Evolutionary conservation across 768 basidiomycete genomes (phyloP), one percentile per base, ranked within the genome.

Genomic region (Terana coerulea): DNA sequence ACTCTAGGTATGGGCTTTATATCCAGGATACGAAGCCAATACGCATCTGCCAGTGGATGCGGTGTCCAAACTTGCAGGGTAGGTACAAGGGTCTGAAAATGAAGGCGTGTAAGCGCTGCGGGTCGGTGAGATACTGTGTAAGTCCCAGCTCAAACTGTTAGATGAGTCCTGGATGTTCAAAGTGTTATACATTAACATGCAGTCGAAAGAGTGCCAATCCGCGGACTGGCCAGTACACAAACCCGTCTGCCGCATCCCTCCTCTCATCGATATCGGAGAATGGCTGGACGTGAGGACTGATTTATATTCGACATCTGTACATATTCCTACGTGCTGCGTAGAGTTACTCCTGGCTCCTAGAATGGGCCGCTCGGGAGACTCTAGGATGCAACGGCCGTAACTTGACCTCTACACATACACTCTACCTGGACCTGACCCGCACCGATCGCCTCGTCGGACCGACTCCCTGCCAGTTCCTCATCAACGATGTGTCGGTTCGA

Each of bases 381-480:
- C 43, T 44, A 3, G 22, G 43, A 22, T n/a, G 3, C 17, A 3
- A 11, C 12, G 14, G 29, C 14, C 5, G 9, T 12, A 29, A 44
- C 26, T 19, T 11, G 26, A 44, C 43, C 3, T 8, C 17, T 12
- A 28, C 25, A 26, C 29, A 30, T 17, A 29, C 28, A 29, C 43
- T 44, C 28, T 5, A 29, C 26, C 1, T 44, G 15, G 26, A 29
- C 26, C 12, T 44, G 26, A 44, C 28, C 15, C 43, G 43, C 3
- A 44, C 43, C 22, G 43, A 44, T 30, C 43, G 43, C 10, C 43
- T 44, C 43, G 43, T 44, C 12, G 26, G 15, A 17, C 28, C 43
- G 12, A 44, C 43, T 1, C 28, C 43, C 11, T 29, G 28, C 26
- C 14, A 25, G n/a, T 44, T 44, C 43, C 28, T 29, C 26, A 29